Evolutionary conservation across 148 eudicot species (phyloP), one percentile per base, ranked within the genome.

Genomic region (Silene latifolia): DNA sequence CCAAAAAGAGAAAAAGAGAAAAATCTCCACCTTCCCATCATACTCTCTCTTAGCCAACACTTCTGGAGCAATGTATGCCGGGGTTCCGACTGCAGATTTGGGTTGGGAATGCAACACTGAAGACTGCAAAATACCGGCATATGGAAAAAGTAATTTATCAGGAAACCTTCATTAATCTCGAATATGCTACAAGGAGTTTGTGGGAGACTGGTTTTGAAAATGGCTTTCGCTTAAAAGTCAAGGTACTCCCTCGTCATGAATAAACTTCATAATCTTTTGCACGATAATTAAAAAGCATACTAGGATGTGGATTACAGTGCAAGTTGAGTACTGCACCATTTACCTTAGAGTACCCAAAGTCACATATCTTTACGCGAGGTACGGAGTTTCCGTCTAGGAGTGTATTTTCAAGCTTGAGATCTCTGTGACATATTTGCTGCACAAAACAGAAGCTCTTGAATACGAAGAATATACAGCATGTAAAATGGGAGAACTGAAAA

Each of bases 291-390:
- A 39, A 6, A 39, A 39, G 8, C 9, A 7, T 39, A 39, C 44
- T 39, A 39, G 44, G 44, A 39, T 39, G 44, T 39, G 44, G 44
- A 39, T 39, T 39, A 39, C 8, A 39, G 6, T 39, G 44, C 44
- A 39, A 8, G 42, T 25, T 63, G 23, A 58, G 23, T 4, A 32
- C 4, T 51, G 23, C 0, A 47, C 12, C 29, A 73, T 13, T 57
- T 77, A 93, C 98, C 98, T 93, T 93, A 32, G 98, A 93, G 76
- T 93, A 90, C 21, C 98, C 98, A 82, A 93, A 93, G 85, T 93
- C 98, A 74, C 98, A 93, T 65, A 93, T 93, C 76, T 93, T 93
- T 42, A 93, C 83, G 23, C 98, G 87, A 12, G 96, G 98, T 46
- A 96, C 92, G 12, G 90, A 79, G 80, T 96, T 93, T 70, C 96